Conservation (phyloP, 2,329 filamentous ascomycete species). For the Decorospora gaudefroyi region DNA sequence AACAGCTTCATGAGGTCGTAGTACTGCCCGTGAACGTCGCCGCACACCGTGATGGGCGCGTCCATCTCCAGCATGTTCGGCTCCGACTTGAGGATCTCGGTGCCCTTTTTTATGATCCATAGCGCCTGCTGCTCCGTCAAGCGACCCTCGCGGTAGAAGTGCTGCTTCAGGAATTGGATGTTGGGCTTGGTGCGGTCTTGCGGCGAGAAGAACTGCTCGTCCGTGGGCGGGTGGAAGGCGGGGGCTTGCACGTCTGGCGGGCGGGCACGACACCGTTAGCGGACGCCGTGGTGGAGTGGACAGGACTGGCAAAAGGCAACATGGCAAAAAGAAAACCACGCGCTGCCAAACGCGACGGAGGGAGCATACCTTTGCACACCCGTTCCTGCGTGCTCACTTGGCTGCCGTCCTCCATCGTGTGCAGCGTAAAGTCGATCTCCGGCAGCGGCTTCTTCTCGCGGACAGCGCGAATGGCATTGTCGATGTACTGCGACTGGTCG, state of each 20-base stretch:
- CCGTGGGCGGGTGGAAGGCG: conserved; percentile 86
- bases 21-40: conserved; percentile 98
- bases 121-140: conserved; percentile 96
- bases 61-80: conserved; percentile 99
- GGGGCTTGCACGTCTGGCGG: conserved; percentile 91
- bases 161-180: conserved; percentile 92
- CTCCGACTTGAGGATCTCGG: conserved; percentile 83
- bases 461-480: conserved; percentile 90
- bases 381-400: conserved; percentile 95
- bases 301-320: conserved; percentile 5
- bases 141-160: conserved; percentile 96
- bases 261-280: conserved; percentile 31
- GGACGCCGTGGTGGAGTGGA: conserved; percentile 18
- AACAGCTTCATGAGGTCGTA: conserved; percentile 99
- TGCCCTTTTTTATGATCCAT: conserved; percentile 89
- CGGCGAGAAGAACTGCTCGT: conserved; percentile 93
- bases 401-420: conserved; percentile 96
- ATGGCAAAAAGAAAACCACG: conserved; percentile 2
- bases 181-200: conserved; percentile 86
- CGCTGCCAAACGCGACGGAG: conserved; percentile 3
- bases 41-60: conserved; percentile 96
- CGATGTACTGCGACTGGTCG: conserved; percentile 60
- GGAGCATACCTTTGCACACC: conserved; percentile 87
- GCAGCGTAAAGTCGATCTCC: conserved; percentile 97
- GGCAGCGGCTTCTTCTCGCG: conserved; percentile 93